phyloP scores from a whole-genome alignment of 495 filamentous ascomycete species.

The Tetracladium setigerum region DNA sequence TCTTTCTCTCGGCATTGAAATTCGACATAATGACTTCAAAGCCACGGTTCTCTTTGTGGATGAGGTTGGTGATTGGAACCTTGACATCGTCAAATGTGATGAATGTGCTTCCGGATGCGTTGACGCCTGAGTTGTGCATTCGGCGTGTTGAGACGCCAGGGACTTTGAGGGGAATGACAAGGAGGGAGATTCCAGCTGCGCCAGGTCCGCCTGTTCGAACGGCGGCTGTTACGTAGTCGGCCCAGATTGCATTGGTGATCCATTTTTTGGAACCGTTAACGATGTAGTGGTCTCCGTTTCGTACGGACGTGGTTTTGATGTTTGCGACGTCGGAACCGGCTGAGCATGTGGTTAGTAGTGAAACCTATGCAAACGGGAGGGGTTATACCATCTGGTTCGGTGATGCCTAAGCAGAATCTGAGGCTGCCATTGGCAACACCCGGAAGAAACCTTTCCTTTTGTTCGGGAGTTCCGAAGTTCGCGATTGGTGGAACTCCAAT shows the following conservation, averaged over 20 bases:
- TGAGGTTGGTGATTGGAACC: constrained; percentile 35
- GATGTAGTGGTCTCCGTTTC: constrained; percentile 38
- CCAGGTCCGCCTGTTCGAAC: constrained; percentile 46
- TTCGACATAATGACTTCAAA: constrained; percentile 45
- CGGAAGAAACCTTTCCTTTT: constrained; percentile 41
- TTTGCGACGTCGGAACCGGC: constrained; percentile 47
- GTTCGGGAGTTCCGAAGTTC: constrained; percentile 40
- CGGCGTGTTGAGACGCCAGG: constrained; percentile 30
- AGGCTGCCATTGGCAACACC: constrained; percentile 38
- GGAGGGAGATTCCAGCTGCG: constrained; percentile 37
- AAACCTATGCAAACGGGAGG: not conserved
- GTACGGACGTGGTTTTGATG: constrained; percentile 41
- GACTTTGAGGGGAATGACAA: constrained; percentile 43
- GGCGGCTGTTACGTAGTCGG: constrained; percentile 45
- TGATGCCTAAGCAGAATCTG: constrained; percentile 48
- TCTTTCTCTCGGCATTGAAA: constrained; percentile 40
- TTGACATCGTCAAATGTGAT: constrained; percentile 40
- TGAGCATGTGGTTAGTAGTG: not conserved
- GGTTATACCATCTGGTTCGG: constrained; percentile 37
- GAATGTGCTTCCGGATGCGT: constrained; percentile 34
- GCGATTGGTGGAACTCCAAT: constrained; percentile 49
- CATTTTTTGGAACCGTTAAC: constrained; percentile 52
- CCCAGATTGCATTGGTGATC: constrained; percentile 50
- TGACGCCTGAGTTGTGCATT: constrained; percentile 26
- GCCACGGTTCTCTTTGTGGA: constrained; percentile 40